Percentiles rank a stretch among this genome's conserved stretches.
phyloP scores from a whole-genome alignment of 192 early-diverging fungal species.

The Phlyctochytrium planicorne region DNA sequence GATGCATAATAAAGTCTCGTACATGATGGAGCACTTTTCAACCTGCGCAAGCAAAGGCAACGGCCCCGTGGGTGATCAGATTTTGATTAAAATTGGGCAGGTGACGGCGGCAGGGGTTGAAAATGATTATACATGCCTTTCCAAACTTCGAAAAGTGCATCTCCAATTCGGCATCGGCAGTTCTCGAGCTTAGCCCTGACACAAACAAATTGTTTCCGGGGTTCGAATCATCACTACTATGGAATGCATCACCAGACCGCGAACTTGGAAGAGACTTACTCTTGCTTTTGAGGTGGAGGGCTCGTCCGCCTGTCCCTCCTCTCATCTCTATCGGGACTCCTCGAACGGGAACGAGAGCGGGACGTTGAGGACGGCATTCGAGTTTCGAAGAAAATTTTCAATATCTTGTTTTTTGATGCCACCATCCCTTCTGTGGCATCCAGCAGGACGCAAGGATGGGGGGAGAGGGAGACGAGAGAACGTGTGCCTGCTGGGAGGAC shows the following conservation, averaged over 20 bases:
- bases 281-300: background rate
- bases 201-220: slow-evolving; percentile 68
- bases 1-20: slow-evolving; percentile 36
- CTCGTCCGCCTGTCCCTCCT: background rate
- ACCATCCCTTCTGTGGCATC: background rate
- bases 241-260: too few relatives aligned
- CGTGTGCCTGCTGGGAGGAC: background rate
- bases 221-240: slow-evolving; percentile 25
- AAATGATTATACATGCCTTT: slow-evolving; percentile 44
- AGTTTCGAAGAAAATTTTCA: background rate
- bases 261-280: too few relatives aligned
- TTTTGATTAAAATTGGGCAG: background rate
- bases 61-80: background rate
- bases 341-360: too few relatives aligned
- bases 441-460: too few relatives aligned
- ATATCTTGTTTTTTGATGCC: background rate
- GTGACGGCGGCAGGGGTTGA: background rate
- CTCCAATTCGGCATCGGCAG: slow-evolving; percentile 64
- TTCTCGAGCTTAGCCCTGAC: slow-evolving; percentile 61
- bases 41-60: slow-evolving; percentile 42
- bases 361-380: background rate
- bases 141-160: slow-evolving; percentile 71
- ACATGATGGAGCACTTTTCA: slow-evolving; percentile 69
- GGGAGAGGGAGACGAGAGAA: background rate
- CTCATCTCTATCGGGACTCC: slow-evolving; percentile 5